Base-by-base conservation (phyloP, 495 filamentous ascomycete genomes). In the Xylaria curta region DNA sequence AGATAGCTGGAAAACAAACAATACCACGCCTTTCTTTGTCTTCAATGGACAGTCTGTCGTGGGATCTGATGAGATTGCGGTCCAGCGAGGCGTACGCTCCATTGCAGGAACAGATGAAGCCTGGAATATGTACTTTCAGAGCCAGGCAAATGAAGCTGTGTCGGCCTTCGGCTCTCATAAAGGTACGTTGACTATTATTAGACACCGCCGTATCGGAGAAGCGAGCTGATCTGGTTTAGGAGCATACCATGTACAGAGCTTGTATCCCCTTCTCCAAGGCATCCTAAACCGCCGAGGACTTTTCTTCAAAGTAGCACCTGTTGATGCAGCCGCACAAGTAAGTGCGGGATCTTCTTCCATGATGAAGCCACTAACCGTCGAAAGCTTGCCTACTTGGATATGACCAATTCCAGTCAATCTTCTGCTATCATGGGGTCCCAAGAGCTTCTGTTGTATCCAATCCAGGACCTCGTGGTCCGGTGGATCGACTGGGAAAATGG, bases 241-340 rank as follows among this genome's bases (percentile, higher is more conserved):
- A 47, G 90, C 84, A 76, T 89, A 84, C 77, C 88, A 78, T 75
- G 82, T 82, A 73, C 87, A 80, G 82, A 86, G 88, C 53, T 85
- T 94, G 51, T 95, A 91, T 74, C 89, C 87, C 40, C 89, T 92
- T 68, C 82, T 99, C 21, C 93, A 95, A 80, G 83, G 86, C 49
- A 89, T 94, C 42, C 85, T 98, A 42, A 81, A 85, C 68, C 85
- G 92, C 67, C 86, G 90, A 69, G 86, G 86, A 5, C 83, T 97
- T 53, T 86, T 93, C 47, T 97, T 94, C 78, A 87, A 93, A 63
- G 93, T 97, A 63, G 92, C 97, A 17, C 97, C 96, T 4, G 98
- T 95, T 81, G 93, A 91, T 76, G 93, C 95, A 56, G 91, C 92
- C 72, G 93, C 94, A 62, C 95, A 98, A 88, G 94, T 97, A 82